Evolutionary conservation across 2,329 filamentous ascomycete species (phyloP).

Genomic region (Ramichloridium luteum): DNA sequence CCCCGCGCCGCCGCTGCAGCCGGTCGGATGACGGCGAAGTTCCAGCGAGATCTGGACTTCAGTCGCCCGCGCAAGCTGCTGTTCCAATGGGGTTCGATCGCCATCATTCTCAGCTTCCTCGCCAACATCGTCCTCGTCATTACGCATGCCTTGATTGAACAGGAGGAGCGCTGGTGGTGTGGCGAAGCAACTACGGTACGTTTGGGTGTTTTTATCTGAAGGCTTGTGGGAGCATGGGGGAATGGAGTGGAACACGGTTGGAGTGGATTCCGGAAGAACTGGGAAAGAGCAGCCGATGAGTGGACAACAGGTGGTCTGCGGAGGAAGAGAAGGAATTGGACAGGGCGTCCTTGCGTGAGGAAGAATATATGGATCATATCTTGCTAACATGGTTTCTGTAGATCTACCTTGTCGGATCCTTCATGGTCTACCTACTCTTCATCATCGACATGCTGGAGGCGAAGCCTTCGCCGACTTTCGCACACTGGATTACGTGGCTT

Average conservation of each 20-base stretch:
- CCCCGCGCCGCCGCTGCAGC: no score
- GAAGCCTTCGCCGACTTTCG: slow-evolving; percentile 63
- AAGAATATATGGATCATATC: neutral
- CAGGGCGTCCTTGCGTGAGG: no score
- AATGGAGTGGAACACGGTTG: neutral
- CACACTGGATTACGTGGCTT: slow-evolving; percentile 71
- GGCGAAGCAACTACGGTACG: slow-evolving; percentile 65
- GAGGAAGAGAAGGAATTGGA: no score
- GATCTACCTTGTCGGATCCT: slow-evolving; percentile 75
- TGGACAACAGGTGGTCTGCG: no score
- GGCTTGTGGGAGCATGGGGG: no score
- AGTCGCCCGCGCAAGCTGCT: slow-evolving; percentile 55
- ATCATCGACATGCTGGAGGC: slow-evolving; percentile 79
- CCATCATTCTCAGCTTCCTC: slow-evolving; percentile 62
- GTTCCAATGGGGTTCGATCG: slow-evolving; percentile 62
- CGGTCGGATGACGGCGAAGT: no score
- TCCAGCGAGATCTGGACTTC: slow-evolving; percentile 41
- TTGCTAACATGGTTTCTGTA: slow-evolving; percentile 28
- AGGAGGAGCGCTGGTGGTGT: slow-evolving; percentile 66
- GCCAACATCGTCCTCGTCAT: slow-evolving; percentile 64
- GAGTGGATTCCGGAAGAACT: no score
- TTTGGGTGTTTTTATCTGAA: no score
- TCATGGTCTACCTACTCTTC: slow-evolving; percentile 78
- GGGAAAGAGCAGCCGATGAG: no score
- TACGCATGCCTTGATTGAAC: slow-evolving; percentile 55